A percentile compares a stretch with the other conserved stretches of the same genome.
Conservation (phyloP, 2,329 filamentous ascomycete genomes). For the Ceratocystiopsis sp. region DNA sequence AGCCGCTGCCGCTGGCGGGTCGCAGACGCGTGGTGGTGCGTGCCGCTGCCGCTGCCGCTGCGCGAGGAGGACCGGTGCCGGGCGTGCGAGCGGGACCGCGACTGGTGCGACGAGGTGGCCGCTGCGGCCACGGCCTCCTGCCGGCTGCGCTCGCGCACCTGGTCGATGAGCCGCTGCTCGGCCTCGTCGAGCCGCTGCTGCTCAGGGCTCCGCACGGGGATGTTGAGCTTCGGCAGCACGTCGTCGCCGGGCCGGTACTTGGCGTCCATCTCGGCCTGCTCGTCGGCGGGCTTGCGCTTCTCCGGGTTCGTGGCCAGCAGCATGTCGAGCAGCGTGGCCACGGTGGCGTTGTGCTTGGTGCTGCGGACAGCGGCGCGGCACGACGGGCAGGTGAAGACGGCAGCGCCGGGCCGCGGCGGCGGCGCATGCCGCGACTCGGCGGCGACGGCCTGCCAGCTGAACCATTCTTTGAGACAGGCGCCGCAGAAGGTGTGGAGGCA, state of each 20-base stretch:
- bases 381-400: conserved; percentile 72
- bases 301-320: conserved; percentile 65
- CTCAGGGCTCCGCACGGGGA: conserved; percentile 31
- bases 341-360: conserved; percentile 78
- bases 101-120: too few relatives aligned
- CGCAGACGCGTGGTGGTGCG: neutral
- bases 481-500: conserved; percentile 95
- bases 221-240: conserved; percentile 49
- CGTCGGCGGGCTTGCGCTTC: conserved; percentile 49
- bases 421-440: conserved; percentile 33
- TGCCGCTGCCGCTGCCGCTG: neutral
- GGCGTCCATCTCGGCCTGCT: conserved; percentile 58
- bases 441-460: conserved; percentile 55
- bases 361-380: conserved; percentile 77
- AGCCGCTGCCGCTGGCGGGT: neutral
- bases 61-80: neutral
- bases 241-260: conserved; percentile 71
- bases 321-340: conserved; percentile 81
- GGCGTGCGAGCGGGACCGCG: too few relatives aligned
- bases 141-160: conserved; percentile 58
- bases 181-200: conserved; percentile 42
- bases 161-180: conserved; percentile 52
- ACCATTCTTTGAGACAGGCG: conserved; percentile 92
- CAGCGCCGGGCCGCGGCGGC: conserved; percentile 25
- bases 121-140: conserved; percentile 41